A percentile compares a stretch with the other conserved stretches of the same genome.
Evolutionary conservation across 257 asterid genomes (phyloP).

Genomic region (Solanum medicagineum): DNA sequence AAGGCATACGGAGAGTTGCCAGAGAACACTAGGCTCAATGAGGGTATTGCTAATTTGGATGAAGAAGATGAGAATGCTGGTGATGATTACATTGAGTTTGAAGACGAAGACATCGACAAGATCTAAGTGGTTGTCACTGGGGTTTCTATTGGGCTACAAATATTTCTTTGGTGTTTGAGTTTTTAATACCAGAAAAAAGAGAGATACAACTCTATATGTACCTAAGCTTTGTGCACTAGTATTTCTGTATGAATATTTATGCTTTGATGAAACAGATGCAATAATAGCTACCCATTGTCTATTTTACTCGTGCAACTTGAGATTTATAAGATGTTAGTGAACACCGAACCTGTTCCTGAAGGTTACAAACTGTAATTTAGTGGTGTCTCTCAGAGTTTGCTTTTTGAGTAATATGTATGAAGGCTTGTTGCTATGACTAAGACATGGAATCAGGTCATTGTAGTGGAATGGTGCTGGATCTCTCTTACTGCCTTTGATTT

Average conservation of each 20-base stretch:
- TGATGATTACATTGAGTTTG: constrained; percentile 68
- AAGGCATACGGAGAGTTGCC: constrained; percentile 97
- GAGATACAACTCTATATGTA: constrained; percentile 1
- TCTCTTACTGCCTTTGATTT: background rate
- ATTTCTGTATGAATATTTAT: constrained; percentile 7
- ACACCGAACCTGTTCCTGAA: background rate
- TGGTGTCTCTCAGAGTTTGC: background rate
- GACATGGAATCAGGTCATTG: background rate
- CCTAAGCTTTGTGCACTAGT: constrained; percentile 6
- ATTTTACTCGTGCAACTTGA: background rate
- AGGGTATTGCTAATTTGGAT: constrained; percentile 57
- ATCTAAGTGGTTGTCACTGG: constrained; percentile 11
- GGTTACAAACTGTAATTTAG: background rate
- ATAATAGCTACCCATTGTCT: constrained; percentile 6
- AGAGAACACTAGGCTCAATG: constrained; percentile 71
- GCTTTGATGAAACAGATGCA: constrained; percentile 6
- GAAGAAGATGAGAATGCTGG: constrained; percentile 61
- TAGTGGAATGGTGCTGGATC: background rate
- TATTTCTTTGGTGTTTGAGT: background rate
- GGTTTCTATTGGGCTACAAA: background rate
- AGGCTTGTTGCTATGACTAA: background rate
- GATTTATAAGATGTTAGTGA: background rate
- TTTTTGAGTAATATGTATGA: background rate
- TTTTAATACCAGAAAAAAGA: background rate
- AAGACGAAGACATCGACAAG: constrained; percentile 85